Conservation (phyloP, 176 grass and related monocot genomes). For the Paspalum vaginatum region DNA sequence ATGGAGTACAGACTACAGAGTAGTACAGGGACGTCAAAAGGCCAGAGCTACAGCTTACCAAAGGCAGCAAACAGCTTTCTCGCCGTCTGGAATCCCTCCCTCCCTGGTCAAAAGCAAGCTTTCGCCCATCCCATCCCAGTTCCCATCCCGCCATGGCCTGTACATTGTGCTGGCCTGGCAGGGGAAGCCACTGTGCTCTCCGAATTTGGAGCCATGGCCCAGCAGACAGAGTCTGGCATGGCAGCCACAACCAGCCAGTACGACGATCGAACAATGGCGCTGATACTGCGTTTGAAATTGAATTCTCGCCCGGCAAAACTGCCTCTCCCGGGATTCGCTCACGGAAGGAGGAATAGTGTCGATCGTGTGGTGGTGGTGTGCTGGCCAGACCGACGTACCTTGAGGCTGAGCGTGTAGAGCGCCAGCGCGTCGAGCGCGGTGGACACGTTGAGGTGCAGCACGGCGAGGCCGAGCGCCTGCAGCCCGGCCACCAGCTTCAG, state of each 20-base stretch:
- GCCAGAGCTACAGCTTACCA: constrained; percentile 20
- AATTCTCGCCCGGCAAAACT: not conserved
- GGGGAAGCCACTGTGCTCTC: not conserved
- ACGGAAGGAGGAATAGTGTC: not conserved
- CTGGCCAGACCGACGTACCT: constrained; percentile 45
- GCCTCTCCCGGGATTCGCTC: not conserved
- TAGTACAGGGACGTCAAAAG: not conserved
- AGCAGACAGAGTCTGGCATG: not conserved
- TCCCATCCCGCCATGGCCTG: not conserved
- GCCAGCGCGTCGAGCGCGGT: constrained; percentile 56
- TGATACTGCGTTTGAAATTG: not conserved
- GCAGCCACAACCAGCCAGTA: not conserved
- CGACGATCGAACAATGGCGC: not conserved
- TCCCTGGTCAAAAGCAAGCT: constrained; percentile 44
- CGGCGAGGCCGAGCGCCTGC: constrained; percentile 60
- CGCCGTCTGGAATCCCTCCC: constrained; percentile 22
- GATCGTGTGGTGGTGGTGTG: too few relatives aligned
- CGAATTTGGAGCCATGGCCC: constrained; percentile 8
- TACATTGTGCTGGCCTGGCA: not conserved
- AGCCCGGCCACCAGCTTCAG: constrained; percentile 66
- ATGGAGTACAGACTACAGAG: not conserved
- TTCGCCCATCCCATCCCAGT: too few relatives aligned
- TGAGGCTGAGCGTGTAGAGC: constrained; percentile 84
- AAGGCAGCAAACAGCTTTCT: constrained; percentile 26
- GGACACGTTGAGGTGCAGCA: constrained; percentile 84